Base-by-base conservation (phyloP, 768 basidiomycete genomes). In the Tricholoma flavovirens region DNA sequence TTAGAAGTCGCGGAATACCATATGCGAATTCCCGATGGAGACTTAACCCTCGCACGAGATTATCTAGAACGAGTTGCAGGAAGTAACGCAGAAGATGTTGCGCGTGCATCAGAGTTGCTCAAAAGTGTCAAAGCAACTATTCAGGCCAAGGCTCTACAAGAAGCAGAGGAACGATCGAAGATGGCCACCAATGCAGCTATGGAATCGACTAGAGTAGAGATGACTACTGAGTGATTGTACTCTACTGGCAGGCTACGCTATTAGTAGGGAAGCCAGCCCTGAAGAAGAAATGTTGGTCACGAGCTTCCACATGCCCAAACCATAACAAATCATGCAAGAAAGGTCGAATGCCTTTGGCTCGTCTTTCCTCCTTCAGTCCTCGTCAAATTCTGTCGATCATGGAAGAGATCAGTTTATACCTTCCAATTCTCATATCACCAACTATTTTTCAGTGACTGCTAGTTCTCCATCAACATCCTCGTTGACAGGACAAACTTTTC, bases 1-100 rank as follows among this genome's bases (percentile, higher is more conserved):
- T 69, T 98, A 49, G 87, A 85, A 61, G 86, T 95, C 32, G 93
- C 93, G 14, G 86, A 88, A 56, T 84, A 88, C 63, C 83, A 93
- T 60, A 77, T 92, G 67, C 69, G 75, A 50, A 76, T 77, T 36
- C 74, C 83, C 45, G 77, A 81, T 51, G 84, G 86, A 22, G 82
- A 91, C 68, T 65, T 91, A n/a, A 62, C 69, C 30, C 73, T 93
- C 58, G 92, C 93, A 12, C 78, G 77, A 62, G 81, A 84, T 50
- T 89, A 87, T 68, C 75, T 93, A 29, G 83, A 91, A 56, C 77
- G 76, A 49, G 83, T 97, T 24, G 84, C 89, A 3, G 71, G 71
- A 46, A 93, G 88, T 64, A 93, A 95, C 70, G 83, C 83, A 10
- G 90, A 92, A 64, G 91, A 94, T 62, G 88, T 89, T 15, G 80